Evolutionary conservation across 208 protist genomes (phyloP).

Genomic region (Crithidia thermophila): DNA sequence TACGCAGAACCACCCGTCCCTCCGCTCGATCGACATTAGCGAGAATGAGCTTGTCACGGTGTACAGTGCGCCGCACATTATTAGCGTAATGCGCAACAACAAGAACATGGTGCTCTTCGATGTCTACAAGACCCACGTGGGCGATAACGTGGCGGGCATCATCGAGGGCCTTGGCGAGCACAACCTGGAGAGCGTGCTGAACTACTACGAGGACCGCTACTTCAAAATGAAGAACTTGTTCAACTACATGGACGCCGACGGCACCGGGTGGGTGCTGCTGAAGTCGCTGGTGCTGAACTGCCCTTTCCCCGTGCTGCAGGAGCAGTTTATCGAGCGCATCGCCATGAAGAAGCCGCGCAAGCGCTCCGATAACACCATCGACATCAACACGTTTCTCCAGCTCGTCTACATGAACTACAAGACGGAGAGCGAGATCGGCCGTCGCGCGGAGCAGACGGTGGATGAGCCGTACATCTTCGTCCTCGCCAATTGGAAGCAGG

Average conservation of each 20-base stretch:
- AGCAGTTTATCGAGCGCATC: conserved; percentile 86
- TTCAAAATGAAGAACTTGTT: conserved; percentile 87
- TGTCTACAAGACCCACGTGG: conserved; percentile 70
- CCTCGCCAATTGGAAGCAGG: conserved; percentile 83
- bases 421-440: conserved; percentile 70
- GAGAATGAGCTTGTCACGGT: conserved; percentile 81
- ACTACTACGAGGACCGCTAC: conserved; percentile 84
- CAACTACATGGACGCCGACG: conserved; percentile 77
- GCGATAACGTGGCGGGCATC: conserved; percentile 67
- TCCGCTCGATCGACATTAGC: conserved; percentile 74
- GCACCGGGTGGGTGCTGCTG: conserved; percentile 73
- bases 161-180: conserved; percentile 58
- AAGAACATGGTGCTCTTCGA: conserved; percentile 75
- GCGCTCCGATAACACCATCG: conserved; percentile 71
- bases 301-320: conserved; percentile 76
- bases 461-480: conserved; percentile 74
- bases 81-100: conserved; percentile 71
- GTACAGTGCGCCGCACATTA: conserved; percentile 67
- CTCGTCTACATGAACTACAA: conserved; percentile 91
- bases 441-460: conserved; percentile 33
- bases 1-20: conserved; percentile 65
- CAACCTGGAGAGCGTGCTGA: conserved; percentile 56
- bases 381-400: conserved; percentile 81
- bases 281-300: conserved; percentile 75
- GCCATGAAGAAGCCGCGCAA: conserved; percentile 59